A percentile compares a stretch with the other conserved stretches of the same genome.
Evolutionary conservation across 2,329 filamentous ascomycete genomes (phyloP).

Genomic region (Leptographium galeiforme): DNA sequence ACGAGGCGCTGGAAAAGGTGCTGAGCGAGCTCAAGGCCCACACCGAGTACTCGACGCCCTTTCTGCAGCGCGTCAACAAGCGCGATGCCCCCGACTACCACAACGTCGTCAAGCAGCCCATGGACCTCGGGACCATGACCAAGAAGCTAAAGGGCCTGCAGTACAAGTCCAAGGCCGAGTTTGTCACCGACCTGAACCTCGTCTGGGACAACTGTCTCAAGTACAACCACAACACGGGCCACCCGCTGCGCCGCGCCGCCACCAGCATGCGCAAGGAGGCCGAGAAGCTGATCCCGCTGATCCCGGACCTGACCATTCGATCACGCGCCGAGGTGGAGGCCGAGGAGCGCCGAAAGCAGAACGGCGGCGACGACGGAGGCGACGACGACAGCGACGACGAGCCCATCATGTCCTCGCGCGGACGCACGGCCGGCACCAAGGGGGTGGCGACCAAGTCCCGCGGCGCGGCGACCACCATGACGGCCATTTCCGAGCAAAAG

Average conservation of each 20-base stretch:
- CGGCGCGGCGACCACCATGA: slow-evolving; percentile 1
- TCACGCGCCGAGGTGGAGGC: slow-evolving; percentile 90
- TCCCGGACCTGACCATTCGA: slow-evolving; percentile 81
- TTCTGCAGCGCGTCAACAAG: slow-evolving; percentile 89
- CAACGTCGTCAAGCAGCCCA: slow-evolving; percentile 83
- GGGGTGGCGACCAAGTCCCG: slow-evolving; percentile 59
- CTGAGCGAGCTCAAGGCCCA: slow-evolving; percentile 93
- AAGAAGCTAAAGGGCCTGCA: slow-evolving; percentile 79
- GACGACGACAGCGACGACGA: slow-evolving; percentile 92
- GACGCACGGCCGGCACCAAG: slow-evolving; percentile 74
- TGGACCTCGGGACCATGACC: slow-evolving; percentile 96
- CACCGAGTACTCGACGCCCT: slow-evolving; percentile 94
- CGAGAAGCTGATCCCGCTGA: slow-evolving; percentile 87
- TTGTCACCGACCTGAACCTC: slow-evolving; percentile 81
- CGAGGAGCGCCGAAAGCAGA: slow-evolving; percentile 71
- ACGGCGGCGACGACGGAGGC: slow-evolving; percentile 68
- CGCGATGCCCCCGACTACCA: slow-evolving; percentile 94
- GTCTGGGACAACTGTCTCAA: slow-evolving; percentile 97
- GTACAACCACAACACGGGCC: slow-evolving; percentile 83
- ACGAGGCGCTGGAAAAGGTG: slow-evolving; percentile 93
- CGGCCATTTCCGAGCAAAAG: slow-evolving; percentile 47
- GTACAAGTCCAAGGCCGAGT: slow-evolving; percentile 86
- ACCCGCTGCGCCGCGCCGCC: slow-evolving; percentile 82
- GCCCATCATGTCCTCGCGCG: slow-evolving; percentile 94
- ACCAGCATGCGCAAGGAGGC: slow-evolving; percentile 95